A percentile compares a stretch with the other conserved stretches of the same genome.
phyloP scores from a whole-genome alignment of 257 asterid genomes.

The Rauvolfia tetraphylla region DNA sequence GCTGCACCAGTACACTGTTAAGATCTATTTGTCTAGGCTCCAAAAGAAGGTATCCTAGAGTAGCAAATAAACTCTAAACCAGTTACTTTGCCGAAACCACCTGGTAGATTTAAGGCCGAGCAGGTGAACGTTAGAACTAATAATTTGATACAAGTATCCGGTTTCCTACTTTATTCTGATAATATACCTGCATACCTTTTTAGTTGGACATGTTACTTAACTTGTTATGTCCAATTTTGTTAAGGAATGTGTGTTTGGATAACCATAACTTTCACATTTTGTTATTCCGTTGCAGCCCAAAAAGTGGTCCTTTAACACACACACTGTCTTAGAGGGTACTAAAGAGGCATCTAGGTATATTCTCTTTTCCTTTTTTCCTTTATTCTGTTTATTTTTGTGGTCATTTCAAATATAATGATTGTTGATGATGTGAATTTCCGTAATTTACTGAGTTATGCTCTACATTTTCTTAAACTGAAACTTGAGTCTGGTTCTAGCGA shows the following conservation, averaged over 20 bases:
- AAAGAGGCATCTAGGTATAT: slow-evolving; percentile 79
- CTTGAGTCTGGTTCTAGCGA: not conserved
- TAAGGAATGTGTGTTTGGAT: not conserved
- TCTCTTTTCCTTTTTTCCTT: slow-evolving; percentile 8
- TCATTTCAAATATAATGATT: not conserved
- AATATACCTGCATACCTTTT: not conserved
- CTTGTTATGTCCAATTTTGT: not conserved
- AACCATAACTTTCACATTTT: not conserved
- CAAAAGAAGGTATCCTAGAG: not conserved
- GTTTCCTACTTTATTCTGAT: not conserved
- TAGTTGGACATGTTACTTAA: not conserved
- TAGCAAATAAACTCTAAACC: not conserved
- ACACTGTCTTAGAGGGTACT: slow-evolving; percentile 72
- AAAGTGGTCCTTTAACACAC: slow-evolving; percentile 89
- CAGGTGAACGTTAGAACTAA: not conserved
- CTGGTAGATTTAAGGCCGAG: not conserved
- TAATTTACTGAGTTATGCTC: not conserved
- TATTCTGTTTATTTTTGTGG: not conserved
- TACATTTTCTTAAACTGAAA: not conserved
- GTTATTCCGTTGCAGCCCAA: slow-evolving; percentile 61
- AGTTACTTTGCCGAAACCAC: not conserved
- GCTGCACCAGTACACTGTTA: not conserved
- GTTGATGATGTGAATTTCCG: not conserved
- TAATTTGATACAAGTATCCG: not conserved
- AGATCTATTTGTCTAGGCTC: not conserved